Percentiles rank a stretch among this genome's conserved stretches.
Conservation (phyloP, 2,329 filamentous ascomycete genomes). For the Aspergillaceae sp. region DNA sequence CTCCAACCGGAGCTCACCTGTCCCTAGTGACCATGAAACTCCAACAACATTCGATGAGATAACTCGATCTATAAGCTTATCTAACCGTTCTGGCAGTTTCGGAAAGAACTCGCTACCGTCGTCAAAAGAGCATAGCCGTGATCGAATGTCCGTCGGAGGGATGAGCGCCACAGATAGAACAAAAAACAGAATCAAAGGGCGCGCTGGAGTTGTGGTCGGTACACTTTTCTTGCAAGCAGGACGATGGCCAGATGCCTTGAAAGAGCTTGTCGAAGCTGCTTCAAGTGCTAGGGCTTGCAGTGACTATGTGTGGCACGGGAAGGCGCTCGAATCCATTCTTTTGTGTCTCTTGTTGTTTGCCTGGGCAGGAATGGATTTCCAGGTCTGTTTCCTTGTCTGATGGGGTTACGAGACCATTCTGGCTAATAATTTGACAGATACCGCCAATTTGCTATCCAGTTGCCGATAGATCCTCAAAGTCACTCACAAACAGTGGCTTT, state of each 20-base stretch:
- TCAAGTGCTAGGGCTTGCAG: conserved; percentile 67
- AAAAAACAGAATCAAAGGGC: conserved; percentile 70
- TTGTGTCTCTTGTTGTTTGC: conserved; percentile 74
- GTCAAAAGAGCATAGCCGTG: conserved; percentile 48
- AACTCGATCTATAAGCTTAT: conserved; percentile 34
- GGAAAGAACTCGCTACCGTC: conserved; percentile 29
- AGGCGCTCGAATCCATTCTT: conserved; percentile 80
- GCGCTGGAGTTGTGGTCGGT: conserved; percentile 70
- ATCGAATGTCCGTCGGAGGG: conserved; percentile 56
- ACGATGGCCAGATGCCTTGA: conserved; percentile 79
- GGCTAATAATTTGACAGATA: conserved; percentile 34
- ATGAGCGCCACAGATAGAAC: conserved; percentile 71
- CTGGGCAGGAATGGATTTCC: conserved; percentile 75
- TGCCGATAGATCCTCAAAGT: conserved; percentile 42
- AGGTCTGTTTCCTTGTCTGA: conserved; percentile 17
- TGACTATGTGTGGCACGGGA: conserved; percentile 96
- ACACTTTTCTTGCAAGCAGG: conserved; percentile 83
- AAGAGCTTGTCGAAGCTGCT: conserved; percentile 72
- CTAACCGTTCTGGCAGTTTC: conserved; percentile 31
- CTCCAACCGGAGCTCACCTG: conserved; percentile 28
- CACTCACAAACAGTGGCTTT: conserved; percentile 31
- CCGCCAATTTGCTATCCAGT: conserved; percentile 46
- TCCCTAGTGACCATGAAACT: conserved; percentile 32
- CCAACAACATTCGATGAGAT: conserved; percentile 50
- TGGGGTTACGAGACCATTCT: not conserved